These are phyloP conservation scores for Telopea speciosissima DNA, from an alignment of 177 flowering plant genomes.

Conservation along the genomic window DNA sequence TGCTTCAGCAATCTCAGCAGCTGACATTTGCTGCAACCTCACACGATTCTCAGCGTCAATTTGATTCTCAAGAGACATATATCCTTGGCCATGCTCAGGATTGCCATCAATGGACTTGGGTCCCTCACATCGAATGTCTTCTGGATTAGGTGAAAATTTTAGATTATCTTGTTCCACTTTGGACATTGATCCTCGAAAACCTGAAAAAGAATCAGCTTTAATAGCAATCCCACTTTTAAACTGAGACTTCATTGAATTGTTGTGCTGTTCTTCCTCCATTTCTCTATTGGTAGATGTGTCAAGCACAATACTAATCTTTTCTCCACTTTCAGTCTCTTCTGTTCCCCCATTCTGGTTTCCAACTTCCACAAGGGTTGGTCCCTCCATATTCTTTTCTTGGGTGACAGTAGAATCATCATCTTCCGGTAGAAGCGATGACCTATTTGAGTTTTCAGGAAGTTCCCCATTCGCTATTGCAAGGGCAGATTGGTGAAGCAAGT, in stretches of 20 bases:
- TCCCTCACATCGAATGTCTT: background rate
- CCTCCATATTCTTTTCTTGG: conserved; percentile 14
- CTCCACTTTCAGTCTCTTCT: conserved; percentile 9
- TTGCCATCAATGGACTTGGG: background rate
- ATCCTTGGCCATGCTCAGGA: conserved; percentile 15
- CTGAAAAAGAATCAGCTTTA: conserved; percentile 8
- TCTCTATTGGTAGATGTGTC: conserved; percentile 9
- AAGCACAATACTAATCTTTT: conserved; percentile 5
- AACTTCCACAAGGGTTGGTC: background rate
- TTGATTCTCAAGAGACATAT: conserved; percentile 44
- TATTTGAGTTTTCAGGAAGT: no score
- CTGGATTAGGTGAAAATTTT: conserved; percentile 2
- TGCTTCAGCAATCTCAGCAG: conserved; percentile 74
- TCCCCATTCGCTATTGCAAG: no score
- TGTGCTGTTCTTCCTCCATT: conserved; percentile 7
- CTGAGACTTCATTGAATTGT: background rate
- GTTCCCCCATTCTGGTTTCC: conserved; percentile 13
- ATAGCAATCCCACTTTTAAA: conserved; percentile 1
- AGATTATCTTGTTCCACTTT: conserved; percentile 16
- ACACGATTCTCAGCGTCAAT: conserved; percentile 86
- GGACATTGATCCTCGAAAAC: conserved; percentile 4
- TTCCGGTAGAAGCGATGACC: no score
- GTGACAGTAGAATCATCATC: conserved; percentile 2
- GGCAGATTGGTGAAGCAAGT: no score
- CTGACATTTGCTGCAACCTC: conserved; percentile 55